Evolutionary conservation across 116 monocot species (phyloP).

Genomic region (Posidonia oceanica): DNA sequence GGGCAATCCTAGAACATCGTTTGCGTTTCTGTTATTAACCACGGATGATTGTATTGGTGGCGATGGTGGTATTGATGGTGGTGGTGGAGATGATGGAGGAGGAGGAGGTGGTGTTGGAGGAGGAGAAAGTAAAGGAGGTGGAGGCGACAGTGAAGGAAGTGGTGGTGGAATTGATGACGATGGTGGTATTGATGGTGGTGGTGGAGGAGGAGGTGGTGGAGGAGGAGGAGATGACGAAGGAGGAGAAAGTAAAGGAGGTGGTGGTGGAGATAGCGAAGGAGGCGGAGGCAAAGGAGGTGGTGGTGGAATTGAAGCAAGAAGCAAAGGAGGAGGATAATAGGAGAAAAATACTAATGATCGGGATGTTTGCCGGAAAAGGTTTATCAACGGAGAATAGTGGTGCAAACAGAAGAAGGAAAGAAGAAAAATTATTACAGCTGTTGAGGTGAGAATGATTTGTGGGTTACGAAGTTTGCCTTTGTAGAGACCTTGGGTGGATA

Average conservation of each 20-base stretch:
- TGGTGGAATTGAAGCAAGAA: not conserved
- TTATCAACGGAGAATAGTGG: not conserved
- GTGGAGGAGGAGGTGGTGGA: not conserved
- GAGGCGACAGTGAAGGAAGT: not conserved
- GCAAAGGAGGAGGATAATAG: not conserved
- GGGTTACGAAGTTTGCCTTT: not conserved
- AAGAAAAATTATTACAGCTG: not conserved
- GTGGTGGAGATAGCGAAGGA: not conserved
- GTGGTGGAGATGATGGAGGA: not conserved
- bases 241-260: not conserved
- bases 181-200: no score
- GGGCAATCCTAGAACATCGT: not conserved
- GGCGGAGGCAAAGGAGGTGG: not conserved
- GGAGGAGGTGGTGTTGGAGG: not conserved
- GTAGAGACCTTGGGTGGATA: no score
- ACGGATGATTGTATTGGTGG: not conserved
- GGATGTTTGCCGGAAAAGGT: not conserved
- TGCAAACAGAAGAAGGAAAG: constrained; percentile 10
- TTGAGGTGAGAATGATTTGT: not conserved
- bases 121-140: not conserved
- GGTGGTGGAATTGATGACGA: not conserved
- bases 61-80: no score
- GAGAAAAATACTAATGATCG: not conserved
- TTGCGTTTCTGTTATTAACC: not conserved
- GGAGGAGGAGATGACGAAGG: not conserved